Conservation (phyloP, 73 alveolate species). For the Effrenium voratum region DNA sequence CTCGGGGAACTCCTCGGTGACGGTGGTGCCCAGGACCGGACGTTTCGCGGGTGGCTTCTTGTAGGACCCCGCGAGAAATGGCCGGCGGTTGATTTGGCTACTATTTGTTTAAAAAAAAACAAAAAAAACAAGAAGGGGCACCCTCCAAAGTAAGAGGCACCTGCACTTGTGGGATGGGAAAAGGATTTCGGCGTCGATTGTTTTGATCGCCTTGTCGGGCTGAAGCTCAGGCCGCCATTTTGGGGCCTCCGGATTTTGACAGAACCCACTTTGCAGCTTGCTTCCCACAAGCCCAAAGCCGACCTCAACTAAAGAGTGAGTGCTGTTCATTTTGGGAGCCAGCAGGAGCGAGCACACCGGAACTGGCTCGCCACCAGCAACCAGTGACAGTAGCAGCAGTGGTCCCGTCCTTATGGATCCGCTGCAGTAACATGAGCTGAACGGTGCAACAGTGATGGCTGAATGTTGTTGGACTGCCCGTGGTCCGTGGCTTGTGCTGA, state of each 20-base stretch:
- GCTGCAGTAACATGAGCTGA: too few relatives aligned
- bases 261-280: background rate
- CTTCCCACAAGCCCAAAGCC: background rate
- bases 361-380: conserved; percentile 35
- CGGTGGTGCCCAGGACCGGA: conserved; percentile 33
- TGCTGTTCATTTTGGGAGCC: background rate
- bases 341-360: conserved; percentile 61
- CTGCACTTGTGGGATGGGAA: background rate
- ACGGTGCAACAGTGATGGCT: too few relatives aligned
- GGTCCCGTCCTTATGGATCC: too few relatives aligned
- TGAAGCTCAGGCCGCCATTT: background rate
- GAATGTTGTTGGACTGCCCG: too few relatives aligned
- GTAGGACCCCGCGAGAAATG: background rate
- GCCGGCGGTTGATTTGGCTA: background rate
- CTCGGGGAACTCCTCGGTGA: conserved; percentile 48
- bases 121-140: too few relatives aligned
- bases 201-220: background rate
- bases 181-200: background rate
- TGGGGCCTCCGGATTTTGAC: background rate
- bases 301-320: background rate
- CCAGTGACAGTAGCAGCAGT: conserved; percentile 48
- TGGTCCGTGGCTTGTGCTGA: too few relatives aligned
- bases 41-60: background rate
- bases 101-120: too few relatives aligned
- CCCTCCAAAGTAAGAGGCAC: background rate